Conservation (phyloP, 805 yeast species). For the Candida vartiovaarae region DNA sequence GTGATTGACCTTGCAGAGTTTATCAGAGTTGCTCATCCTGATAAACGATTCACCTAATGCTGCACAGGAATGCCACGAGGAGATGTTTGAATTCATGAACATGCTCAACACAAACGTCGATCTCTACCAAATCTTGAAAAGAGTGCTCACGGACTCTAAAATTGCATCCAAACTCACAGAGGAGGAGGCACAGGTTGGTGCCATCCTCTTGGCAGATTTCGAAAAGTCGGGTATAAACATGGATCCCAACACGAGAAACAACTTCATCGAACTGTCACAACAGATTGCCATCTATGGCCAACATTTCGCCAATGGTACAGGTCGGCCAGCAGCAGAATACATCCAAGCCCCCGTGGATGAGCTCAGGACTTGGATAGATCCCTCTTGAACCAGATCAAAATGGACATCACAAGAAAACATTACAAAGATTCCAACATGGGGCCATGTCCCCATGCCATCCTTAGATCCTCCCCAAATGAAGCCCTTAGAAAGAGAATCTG, state of each 20-base stretch:
- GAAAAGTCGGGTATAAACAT: slow-evolving; percentile 85
- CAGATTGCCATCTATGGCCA: slow-evolving; percentile 79
- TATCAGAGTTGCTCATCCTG: slow-evolving; percentile 83
- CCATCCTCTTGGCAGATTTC: slow-evolving; percentile 74
- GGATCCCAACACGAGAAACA: slow-evolving; percentile 52
- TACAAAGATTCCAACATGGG: slow-evolving; percentile 52
- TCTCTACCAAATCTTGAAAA: slow-evolving; percentile 50
- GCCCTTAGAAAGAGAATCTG: slow-evolving; percentile 61
- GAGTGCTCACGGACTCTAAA: slow-evolving; percentile 36
- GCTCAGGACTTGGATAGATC: slow-evolving; percentile 17
- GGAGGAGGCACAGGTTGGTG: slow-evolving; percentile 83
- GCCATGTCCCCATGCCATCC: slow-evolving; percentile 52
- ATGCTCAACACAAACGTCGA: slow-evolving; percentile 77
- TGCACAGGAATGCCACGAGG: slow-evolving; percentile 83
- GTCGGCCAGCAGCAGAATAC: slow-evolving; percentile 13
- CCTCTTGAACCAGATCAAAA: slow-evolving; percentile 23
- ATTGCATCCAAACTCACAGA: slow-evolving; percentile 34
- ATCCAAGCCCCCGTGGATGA: slow-evolving; percentile 17
- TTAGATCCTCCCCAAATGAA: slow-evolving; percentile 51
- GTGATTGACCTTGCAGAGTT: slow-evolving; percentile 94
- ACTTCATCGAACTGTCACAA: slow-evolving; percentile 74
- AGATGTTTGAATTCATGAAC: slow-evolving; percentile 92
- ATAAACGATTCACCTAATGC: slow-evolving; percentile 61
- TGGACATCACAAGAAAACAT: slow-evolving; percentile 32
- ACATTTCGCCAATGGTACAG: slow-evolving; percentile 40